phyloP scores from a whole-genome alignment of 1,284 basidiomycete species.

The Cryptococcus maquisensis region DNA sequence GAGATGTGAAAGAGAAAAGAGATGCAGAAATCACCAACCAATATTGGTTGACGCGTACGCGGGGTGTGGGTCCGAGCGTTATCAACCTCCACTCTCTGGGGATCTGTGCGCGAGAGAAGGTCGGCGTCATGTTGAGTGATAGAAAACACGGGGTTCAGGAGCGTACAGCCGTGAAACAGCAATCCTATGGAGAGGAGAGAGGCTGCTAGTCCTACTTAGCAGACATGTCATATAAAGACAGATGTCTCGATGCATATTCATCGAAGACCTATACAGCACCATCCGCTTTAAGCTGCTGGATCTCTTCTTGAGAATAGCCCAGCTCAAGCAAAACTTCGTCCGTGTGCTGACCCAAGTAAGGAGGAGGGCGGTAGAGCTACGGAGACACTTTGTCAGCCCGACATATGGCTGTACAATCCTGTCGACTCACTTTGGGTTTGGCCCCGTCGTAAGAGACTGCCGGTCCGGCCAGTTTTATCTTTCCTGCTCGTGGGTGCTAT shows the following conservation, averaged over 20 bases:
- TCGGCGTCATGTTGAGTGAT: too few relatives aligned
- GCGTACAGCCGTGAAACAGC: too few relatives aligned
- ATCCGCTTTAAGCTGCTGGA: slow-evolving; percentile 59
- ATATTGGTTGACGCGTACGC: neutral
- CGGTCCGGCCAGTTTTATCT: slow-evolving; percentile 78
- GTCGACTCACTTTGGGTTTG: slow-evolving; percentile 50
- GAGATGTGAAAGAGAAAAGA: neutral
- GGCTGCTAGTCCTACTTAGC: too few relatives aligned
- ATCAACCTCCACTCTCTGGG: too few relatives aligned
- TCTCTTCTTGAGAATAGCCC: slow-evolving; percentile 61
- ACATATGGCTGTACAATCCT: neutral
- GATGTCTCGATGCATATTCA: too few relatives aligned
- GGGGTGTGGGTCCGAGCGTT: neutral
- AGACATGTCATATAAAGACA: too few relatives aligned
- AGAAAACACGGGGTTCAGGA: too few relatives aligned
- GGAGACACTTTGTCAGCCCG: neutral
- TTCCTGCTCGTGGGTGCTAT: slow-evolving; percentile 72
- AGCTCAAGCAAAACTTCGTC: slow-evolving; percentile 71
- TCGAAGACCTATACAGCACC: slow-evolving; percentile 23
- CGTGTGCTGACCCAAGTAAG: slow-evolving; percentile 79
- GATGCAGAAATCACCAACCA: neutral
- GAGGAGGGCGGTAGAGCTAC: slow-evolving; percentile 68
- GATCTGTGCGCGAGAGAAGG: too few relatives aligned
- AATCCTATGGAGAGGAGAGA: too few relatives aligned
- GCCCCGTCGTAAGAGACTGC: slow-evolving; percentile 82